Percentiles rank a stretch among this genome's conserved stretches.
Evolutionary conservation across 768 basidiomycete genomes (phyloP).

Genomic region (Lentinula lateritia): DNA sequence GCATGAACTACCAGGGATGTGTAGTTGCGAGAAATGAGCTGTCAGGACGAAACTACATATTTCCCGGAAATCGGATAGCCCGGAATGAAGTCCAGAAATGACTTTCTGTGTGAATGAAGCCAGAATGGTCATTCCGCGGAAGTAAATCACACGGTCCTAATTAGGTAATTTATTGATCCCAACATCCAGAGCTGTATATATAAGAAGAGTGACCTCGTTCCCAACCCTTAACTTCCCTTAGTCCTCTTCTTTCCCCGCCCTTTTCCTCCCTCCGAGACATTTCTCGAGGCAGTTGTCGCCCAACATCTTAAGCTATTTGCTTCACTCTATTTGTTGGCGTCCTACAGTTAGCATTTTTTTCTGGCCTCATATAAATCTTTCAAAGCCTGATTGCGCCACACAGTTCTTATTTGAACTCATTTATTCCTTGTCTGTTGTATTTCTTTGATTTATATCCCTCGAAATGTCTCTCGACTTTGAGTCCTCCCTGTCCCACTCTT

Average conservation of each 20-base stretch:
- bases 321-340: constrained; percentile 19
- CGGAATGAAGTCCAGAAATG: neutral
- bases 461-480: constrained; percentile 44
- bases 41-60: neutral
- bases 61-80: neutral
- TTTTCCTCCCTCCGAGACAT: constrained; percentile 34
- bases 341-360: constrained; percentile 21
- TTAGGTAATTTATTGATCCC: constrained; percentile 1
- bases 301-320: constrained; percentile 11
- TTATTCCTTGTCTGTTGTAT: constrained; percentile 22
- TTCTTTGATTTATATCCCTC: constrained; percentile 24
- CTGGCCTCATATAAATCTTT: constrained; percentile 18
- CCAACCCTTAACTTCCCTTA: constrained; percentile 15
- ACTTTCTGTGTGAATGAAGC: neutral
- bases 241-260: constrained; percentile 15
- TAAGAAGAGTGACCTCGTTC: constrained; percentile 15
- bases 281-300: constrained; percentile 22
- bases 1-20: neutral
- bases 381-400: constrained; percentile 13
- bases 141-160: neutral
- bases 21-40: neutral
- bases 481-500: constrained; percentile 31
- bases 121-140: neutral
- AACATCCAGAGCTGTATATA: neutral
- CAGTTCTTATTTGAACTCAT: constrained; percentile 18